A percentile compares a stretch with the other conserved stretches of the same genome.
Conservation (phyloP, 768 basidiomycete genomes). For the Hemileccinum rubropunctum region DNA sequence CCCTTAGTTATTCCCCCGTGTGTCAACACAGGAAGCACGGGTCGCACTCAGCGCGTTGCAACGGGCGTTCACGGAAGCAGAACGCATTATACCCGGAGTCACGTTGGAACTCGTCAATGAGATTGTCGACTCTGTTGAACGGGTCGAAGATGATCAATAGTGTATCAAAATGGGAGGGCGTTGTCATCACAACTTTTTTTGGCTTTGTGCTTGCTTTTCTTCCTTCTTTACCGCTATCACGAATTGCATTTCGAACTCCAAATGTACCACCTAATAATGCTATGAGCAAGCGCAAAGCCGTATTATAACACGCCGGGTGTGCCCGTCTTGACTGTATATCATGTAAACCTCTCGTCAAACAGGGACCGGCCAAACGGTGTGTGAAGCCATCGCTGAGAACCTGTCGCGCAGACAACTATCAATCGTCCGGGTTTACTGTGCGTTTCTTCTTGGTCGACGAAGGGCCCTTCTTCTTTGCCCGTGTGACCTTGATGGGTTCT, state of each 20-base stretch:
- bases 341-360: slow-evolving; percentile 11
- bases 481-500: slow-evolving; percentile 73
- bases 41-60: slow-evolving; percentile 83
- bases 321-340: slow-evolving; percentile 23
- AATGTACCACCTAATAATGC: slow-evolving; percentile 10
- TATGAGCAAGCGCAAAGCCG: slow-evolving; percentile 16
- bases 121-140: slow-evolving; percentile 90
- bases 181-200: slow-evolving; percentile 14
- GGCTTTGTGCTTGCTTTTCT: slow-evolving; percentile 14
- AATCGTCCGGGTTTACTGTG: slow-evolving; percentile 33
- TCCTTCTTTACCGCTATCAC: not conserved
- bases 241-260: slow-evolving; percentile 18
- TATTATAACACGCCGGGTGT: slow-evolving; percentile 13
- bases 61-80: slow-evolving; percentile 91
- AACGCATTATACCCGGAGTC: slow-evolving; percentile 93
- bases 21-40: slow-evolving; percentile 89
- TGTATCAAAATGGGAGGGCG: slow-evolving; percentile 1
- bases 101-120: slow-evolving; percentile 91
- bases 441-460: slow-evolving; percentile 65
- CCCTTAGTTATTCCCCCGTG: slow-evolving; percentile 81
- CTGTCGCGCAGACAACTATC: not conserved
- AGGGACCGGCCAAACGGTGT: not conserved
- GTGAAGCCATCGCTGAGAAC: not conserved
- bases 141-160: slow-evolving; percentile 69
- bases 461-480: slow-evolving; percentile 60